Evolutionary conservation across 2,329 filamentous ascomycete genomes (phyloP), one percentile per base, ranked within the genome.

Genomic region (Hypoxylon sp.): DNA sequence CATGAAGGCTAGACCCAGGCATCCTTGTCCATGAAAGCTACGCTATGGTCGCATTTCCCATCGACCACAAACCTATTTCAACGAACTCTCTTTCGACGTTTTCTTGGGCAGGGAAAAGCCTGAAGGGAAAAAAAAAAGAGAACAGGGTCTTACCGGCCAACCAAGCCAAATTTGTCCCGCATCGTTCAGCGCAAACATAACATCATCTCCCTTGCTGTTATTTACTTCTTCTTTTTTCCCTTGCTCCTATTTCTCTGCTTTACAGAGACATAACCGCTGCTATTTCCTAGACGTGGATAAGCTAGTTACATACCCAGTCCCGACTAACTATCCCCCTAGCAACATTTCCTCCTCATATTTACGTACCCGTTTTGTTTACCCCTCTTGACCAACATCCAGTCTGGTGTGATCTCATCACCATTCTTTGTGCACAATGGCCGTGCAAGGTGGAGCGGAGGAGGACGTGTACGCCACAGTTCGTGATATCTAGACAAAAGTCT

Each of bases 381-480:
- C 67, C 59, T 62, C 65, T 52, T 33, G 35, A 19, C 50, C 42
- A 11, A 11, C 35, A 37, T 59, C 47, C 37, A 62, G 63, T 44
- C 68, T 63, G 65, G 62, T 51, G 52, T 68, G 67, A 63, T 60
- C 50, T 31, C 29, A 44, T 61, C 51, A 50, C 46, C 44, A 55
- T 64, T 60, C 58, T 70, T 69, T 67, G 67, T 62, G 53, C 71
- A 66, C 66, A 39, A 77, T 77, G 76, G 71, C 74, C 71, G 73
- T 68, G 70, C 74, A 72, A 71, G 69, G 70, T 37, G 69, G 53
- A 72, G 69, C 63, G 62, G 67, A 78, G 70, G 84, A 85, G 77
- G 85, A 88, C 72, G 81, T 86, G 74, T 88, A 88, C 78, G 86
- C 85, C 73, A 88, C 86, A 78, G 86, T 88, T 81, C 74, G 85